phyloP scores from a whole-genome alignment of 768 basidiomycete species.

The Lyophyllum semitale region DNA sequence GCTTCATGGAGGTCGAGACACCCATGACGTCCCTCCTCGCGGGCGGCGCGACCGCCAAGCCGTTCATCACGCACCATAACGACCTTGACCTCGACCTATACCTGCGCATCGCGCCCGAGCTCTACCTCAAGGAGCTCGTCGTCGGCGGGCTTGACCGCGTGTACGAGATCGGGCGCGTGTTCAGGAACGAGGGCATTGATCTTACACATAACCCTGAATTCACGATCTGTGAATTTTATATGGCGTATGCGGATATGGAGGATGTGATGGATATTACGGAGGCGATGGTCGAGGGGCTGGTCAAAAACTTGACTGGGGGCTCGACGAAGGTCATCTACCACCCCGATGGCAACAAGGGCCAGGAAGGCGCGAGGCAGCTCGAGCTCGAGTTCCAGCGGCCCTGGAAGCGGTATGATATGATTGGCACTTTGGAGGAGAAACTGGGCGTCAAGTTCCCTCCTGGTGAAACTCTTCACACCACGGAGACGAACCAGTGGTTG shows the following conservation, averaged over 20 bases:
- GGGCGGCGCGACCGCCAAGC: constrained; percentile 98
- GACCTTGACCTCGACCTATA: constrained; percentile 95
- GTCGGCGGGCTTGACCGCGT: constrained; percentile 98
- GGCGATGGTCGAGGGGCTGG: constrained; percentile 84
- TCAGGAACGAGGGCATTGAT: constrained; percentile 98
- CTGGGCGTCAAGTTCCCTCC: constrained; percentile 89
- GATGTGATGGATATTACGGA: constrained; percentile 99
- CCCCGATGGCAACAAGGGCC: constrained; percentile 90
- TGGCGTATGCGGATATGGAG: constrained; percentile 99
- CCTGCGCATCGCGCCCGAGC: constrained; percentile 96
- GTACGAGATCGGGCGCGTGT: constrained; percentile 97
- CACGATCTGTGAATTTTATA: constrained; percentile 99
- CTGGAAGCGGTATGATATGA: constrained; percentile 99
- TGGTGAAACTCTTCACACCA: constrained; percentile 85
- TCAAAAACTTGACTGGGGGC: constrained; percentile 82
- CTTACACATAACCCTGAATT: constrained; percentile 99
- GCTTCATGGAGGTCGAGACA: constrained; percentile 99
- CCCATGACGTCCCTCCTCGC: constrained; percentile 97
- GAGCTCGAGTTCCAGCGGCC: constrained; percentile 88
- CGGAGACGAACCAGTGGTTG: constrained; percentile 87
- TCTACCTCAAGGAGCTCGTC: constrained; percentile 96
- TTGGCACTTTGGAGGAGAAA: constrained; percentile 93
- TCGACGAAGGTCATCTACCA: constrained; percentile 82
- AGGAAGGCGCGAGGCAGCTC: constrained; percentile 59
- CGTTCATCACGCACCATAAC: constrained; percentile 98